These are phyloP conservation scores for Stephanodiscus triporus DNA, from an alignment of 108 stramenopile genomes.

Conservation along the genomic window DNA sequence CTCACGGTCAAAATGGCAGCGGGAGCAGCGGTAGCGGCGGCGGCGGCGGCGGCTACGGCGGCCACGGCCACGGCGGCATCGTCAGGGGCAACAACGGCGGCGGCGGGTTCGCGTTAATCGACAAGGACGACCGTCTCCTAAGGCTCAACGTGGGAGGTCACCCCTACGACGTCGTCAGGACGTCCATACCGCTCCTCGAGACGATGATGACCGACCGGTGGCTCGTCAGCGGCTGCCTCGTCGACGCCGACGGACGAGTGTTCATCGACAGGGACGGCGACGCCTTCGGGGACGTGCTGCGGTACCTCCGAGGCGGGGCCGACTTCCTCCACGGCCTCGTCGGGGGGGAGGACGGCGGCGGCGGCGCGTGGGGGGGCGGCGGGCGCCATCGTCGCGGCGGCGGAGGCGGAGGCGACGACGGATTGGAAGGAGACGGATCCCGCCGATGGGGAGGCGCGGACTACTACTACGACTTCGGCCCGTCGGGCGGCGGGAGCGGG, in stretches of 20 bases:
- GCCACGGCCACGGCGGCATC: neutral
- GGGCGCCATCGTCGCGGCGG: neutral
- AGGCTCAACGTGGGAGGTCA: conserved; percentile 44
- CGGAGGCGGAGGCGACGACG: neutral
- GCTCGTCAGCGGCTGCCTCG: conserved; percentile 31
- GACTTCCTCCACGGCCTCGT: conserved; percentile 35
- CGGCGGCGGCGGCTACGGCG: neutral
- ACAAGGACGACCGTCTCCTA: conserved; percentile 27
- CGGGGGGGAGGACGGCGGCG: neutral
- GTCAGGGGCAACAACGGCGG: neutral
- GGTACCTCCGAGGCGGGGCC: conserved; percentile 25
- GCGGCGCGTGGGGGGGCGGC: neutral
- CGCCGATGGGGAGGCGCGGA: too few species aligned
- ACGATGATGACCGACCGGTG: conserved; percentile 53
- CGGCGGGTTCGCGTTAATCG: neutral
- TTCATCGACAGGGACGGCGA: conserved; percentile 49
- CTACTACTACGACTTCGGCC: too few species aligned
- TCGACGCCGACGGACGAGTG: conserved; percentile 33
- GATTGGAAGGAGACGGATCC: too few species aligned
- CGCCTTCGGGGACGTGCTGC: conserved; percentile 36
- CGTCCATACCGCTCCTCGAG: conserved; percentile 40
- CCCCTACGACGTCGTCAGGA: conserved; percentile 42
- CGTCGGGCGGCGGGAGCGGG: too few species aligned
- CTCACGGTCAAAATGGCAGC: neutral
- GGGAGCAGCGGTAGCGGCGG: neutral